Conservation (phyloP, 1,284 basidiomycete genomes). For the Apiotrichum laibachii region DNA sequence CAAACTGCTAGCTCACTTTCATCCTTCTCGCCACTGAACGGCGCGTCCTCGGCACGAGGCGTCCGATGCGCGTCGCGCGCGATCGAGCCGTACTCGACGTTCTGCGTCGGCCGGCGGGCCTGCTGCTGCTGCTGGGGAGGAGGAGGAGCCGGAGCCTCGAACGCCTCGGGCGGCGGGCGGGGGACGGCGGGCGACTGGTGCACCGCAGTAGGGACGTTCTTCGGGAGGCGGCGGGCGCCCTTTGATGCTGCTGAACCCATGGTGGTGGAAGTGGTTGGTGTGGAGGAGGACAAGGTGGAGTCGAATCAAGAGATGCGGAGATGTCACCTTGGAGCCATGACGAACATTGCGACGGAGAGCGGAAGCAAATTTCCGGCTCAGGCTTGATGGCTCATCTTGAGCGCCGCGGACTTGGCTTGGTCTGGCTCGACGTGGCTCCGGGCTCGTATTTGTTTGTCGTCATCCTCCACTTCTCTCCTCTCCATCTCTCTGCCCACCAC, state of each 20-base stretch:
- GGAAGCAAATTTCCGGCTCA: neutral
- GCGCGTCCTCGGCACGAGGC: neutral
- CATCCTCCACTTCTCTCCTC: neutral
- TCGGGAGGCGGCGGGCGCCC: slow-evolving; percentile 63
- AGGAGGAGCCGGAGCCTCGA: slow-evolving; percentile 1
- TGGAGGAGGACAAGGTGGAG: neutral
- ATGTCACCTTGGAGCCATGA: neutral
- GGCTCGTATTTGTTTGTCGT: no score
- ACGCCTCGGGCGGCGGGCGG: slow-evolving; percentile 13
- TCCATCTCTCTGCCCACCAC: neutral
- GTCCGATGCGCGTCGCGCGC: neutral
- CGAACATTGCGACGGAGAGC: neutral
- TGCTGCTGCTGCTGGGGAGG: neutral
- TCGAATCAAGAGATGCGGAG: neutral
- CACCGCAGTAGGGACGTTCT: slow-evolving; percentile 30
- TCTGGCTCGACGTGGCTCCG: no score
- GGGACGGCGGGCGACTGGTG: slow-evolving; percentile 9
- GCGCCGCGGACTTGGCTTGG: neutral
- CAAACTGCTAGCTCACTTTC: slow-evolving; percentile 32
- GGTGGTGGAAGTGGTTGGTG: neutral
- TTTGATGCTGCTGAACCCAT: slow-evolving; percentile 75
- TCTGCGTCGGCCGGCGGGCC: neutral
- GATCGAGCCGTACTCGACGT: slow-evolving; percentile 11
- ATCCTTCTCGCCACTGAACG: slow-evolving; percentile 48
- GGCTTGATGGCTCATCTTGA: neutral